Evolutionary conservation across 1,284 basidiomycete species (phyloP).

Genomic region (Vanrija sp.): DNA sequence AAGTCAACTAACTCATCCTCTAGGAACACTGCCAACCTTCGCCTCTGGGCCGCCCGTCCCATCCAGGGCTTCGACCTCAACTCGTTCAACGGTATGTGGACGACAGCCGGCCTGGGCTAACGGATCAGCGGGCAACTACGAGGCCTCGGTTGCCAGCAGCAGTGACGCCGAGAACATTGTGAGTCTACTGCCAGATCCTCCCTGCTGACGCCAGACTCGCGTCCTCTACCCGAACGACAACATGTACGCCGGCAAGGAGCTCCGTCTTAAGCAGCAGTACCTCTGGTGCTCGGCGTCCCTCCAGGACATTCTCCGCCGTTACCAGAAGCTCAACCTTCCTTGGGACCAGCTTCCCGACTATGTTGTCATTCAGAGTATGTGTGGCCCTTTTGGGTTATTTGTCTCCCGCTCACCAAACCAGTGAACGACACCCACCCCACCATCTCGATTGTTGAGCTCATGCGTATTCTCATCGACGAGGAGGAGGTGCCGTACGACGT

Average conservation of each 20-base stretch:
- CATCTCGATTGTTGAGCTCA: constrained; percentile 86
- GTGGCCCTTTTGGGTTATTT: neutral
- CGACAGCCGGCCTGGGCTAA: constrained; percentile 4
- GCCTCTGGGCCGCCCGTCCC: constrained; percentile 65
- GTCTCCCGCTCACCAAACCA: constrained; percentile 6
- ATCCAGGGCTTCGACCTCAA: constrained; percentile 88
- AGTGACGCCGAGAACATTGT: constrained; percentile 81
- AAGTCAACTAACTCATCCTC: neutral
- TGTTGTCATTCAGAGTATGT: constrained; percentile 69
- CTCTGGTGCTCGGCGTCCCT: constrained; percentile 69
- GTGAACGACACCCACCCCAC: constrained; percentile 80
- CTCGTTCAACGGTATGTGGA: constrained; percentile 70
- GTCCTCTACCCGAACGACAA: constrained; percentile 64
- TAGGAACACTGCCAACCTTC: constrained; percentile 51
- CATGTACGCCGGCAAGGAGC: constrained; percentile 66
- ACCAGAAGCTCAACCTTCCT: constrained; percentile 49
- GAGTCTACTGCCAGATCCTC: neutral
- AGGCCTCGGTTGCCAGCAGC: constrained; percentile 74
- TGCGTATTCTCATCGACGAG: constrained; percentile 76
- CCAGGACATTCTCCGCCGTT: constrained; percentile 68
- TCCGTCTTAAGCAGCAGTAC: constrained; percentile 91
- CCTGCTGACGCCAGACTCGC: constrained; percentile 54
- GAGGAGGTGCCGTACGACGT: constrained; percentile 76
- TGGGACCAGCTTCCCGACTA: constrained; percentile 65
- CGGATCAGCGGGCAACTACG: constrained; percentile 72